Conservation (phyloP, 2,329 filamentous ascomycete genomes). For the Colletotrichum sp. region DNA sequence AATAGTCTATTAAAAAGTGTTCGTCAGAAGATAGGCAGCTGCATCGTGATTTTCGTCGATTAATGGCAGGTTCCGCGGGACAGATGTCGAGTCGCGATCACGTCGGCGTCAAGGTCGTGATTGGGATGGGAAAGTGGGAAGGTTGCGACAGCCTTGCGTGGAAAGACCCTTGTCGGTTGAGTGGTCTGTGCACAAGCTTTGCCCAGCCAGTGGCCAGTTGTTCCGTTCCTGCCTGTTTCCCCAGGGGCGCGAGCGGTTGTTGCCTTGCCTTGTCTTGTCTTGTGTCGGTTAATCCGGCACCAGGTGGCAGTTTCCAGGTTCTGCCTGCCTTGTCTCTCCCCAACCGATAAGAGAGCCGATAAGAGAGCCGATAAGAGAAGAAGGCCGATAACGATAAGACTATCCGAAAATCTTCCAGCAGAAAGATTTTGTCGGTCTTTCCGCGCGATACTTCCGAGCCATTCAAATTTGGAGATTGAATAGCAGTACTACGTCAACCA, state of each 20-base stretch:
- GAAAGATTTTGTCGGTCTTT: constrained; percentile 19
- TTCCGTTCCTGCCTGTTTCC: constrained; percentile 14
- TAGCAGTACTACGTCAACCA: background rate
- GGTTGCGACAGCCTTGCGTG: constrained; percentile 24
- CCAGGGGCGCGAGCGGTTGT: background rate
- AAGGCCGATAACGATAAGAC: background rate
- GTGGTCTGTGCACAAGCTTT: constrained; percentile 18
- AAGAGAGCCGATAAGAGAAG: background rate
- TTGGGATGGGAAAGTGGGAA: constrained; percentile 8
- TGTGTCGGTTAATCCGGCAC: background rate
- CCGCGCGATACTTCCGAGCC: background rate
- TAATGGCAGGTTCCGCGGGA: background rate
- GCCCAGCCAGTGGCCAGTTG: constrained; percentile 15
- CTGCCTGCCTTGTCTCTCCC: background rate
- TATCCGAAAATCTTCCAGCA: constrained; percentile 2
- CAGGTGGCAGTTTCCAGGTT: background rate
- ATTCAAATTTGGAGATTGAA: background rate
- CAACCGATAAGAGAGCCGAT: background rate
- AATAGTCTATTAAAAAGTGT: background rate
- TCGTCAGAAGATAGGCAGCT: background rate
- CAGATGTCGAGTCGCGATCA: background rate
- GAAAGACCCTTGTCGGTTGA: constrained; percentile 17
- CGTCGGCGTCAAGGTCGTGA: constrained; percentile 12
- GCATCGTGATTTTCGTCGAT: background rate
- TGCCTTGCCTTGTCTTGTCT: background rate